These are phyloP conservation scores for Cryphonectria naterciae DNA, from an alignment of 2,329 filamentous ascomycete species.

Conservation along the genomic window DNA sequence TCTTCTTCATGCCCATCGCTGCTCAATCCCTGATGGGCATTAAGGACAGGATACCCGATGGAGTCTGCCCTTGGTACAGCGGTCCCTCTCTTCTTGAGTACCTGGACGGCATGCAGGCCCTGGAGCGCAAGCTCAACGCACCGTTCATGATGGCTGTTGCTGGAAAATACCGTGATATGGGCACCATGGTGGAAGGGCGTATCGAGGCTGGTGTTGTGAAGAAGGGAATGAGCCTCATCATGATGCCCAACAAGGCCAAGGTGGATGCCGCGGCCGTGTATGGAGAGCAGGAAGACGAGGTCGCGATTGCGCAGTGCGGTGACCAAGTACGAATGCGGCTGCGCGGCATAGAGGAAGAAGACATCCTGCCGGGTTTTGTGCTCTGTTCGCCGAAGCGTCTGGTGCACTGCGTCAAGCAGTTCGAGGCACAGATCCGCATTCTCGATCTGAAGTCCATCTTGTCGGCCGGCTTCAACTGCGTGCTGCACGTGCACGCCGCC, in stretches of 20 bases:
- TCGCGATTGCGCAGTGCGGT: slow-evolving; percentile 79
- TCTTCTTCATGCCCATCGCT: slow-evolving; percentile 95
- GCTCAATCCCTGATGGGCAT: slow-evolving; percentile 86
- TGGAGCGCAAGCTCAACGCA: slow-evolving; percentile 97
- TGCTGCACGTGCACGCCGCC: slow-evolving; percentile 94
- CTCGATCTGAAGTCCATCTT: slow-evolving; percentile 94
- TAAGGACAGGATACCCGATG: slow-evolving; percentile 82
- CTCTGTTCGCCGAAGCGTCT: slow-evolving; percentile 92
- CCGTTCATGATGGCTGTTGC: slow-evolving; percentile 89
- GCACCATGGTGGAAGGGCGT: slow-evolving; percentile 97
- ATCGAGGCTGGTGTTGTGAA: slow-evolving; percentile 93
- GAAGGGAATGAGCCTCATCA: slow-evolving; percentile 81
- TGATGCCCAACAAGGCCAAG: slow-evolving; percentile 93
- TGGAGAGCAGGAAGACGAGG: slow-evolving; percentile 94
- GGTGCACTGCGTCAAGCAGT: slow-evolving; percentile 85
- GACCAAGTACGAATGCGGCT: slow-evolving; percentile 93
- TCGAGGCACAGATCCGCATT: slow-evolving; percentile 96
- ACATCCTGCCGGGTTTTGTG: slow-evolving; percentile 93
- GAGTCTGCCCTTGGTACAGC: slow-evolving; percentile 79
- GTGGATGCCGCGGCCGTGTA: slow-evolving; percentile 85
- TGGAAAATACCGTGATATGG: slow-evolving; percentile 96
- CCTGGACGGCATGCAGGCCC: slow-evolving; percentile 88
- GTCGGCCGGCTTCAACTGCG: slow-evolving; percentile 94
- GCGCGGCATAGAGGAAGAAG: slow-evolving; percentile 95
- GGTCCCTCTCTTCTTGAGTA: slow-evolving; percentile 93